Conservation (phyloP, 2,329 filamentous ascomycete genomes). For the Aciculosporium take region DNA sequence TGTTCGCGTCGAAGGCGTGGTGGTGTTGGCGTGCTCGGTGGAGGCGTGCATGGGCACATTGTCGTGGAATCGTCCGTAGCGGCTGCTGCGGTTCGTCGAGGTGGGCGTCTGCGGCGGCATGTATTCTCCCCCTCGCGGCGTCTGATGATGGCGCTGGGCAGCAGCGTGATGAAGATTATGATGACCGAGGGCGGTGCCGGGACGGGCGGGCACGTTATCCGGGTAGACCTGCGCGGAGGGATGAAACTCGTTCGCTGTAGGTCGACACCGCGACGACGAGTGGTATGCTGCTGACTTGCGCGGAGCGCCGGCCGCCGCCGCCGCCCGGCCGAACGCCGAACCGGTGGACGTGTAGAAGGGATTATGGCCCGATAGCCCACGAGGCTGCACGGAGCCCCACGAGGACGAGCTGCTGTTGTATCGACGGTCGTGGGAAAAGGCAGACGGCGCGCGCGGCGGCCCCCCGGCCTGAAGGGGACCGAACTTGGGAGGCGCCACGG, state of each 20-base stretch:
- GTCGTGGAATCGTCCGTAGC: slow-evolving; percentile 19
- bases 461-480: slow-evolving; percentile 16
- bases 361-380: neutral
- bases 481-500: slow-evolving; percentile 17
- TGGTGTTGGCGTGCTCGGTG: neutral
- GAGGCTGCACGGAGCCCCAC: slow-evolving; percentile 13
- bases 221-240: slow-evolving; percentile 6
- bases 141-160: neutral
- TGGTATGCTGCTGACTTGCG: slow-evolving; percentile 1
- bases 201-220: slow-evolving; percentile 1
- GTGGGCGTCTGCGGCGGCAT: slow-evolving; percentile 20
- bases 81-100: slow-evolving; percentile 9
- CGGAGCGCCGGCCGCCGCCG: neutral
- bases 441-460: slow-evolving; percentile 16
- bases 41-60: slow-evolving; percentile 1
- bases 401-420: slow-evolving; percentile 3
- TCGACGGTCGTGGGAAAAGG: slow-evolving; percentile 14
- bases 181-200: slow-evolving; percentile 11
- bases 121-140: slow-evolving; percentile 12
- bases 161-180: neutral
- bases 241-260: slow-evolving; percentile 20
- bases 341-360: slow-evolving; percentile 1
- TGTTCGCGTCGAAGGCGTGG: neutral
- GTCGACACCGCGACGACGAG: slow-evolving; percentile 14
- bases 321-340: slow-evolving; percentile 8